These are phyloP conservation scores for Acephala macrosclerotiorum DNA, from an alignment of 2,329 filamentous ascomycete genomes.

Conservation along the genomic window DNA sequence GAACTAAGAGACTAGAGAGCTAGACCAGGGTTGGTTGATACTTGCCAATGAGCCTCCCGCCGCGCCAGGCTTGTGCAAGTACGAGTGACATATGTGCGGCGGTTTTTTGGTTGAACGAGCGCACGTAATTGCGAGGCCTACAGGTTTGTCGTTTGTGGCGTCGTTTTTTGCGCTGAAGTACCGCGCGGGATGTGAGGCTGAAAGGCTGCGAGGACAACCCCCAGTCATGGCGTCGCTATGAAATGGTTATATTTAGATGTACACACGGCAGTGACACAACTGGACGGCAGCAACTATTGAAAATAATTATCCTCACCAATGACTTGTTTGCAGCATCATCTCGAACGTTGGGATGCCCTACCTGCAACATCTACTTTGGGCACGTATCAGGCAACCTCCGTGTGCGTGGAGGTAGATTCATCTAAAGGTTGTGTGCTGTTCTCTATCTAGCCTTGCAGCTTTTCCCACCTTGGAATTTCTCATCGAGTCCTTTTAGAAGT, in stretches of 20 bases:
- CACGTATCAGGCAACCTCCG: not conserved
- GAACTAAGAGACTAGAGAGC: not conserved
- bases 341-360: not conserved
- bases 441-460: constrained; percentile 6
- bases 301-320: not conserved
- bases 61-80: not conserved
- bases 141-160: not conserved
- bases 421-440: not conserved
- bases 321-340: not conserved
- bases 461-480: not conserved
- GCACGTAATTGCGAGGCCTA: not conserved
- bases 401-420: not conserved
- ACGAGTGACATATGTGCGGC: not conserved
- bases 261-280: not conserved
- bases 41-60: not conserved
- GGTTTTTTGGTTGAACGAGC: not conserved
- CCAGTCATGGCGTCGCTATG: not conserved
- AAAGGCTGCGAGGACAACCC: not conserved
- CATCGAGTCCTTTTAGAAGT: not conserved
- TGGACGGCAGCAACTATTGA: not conserved
- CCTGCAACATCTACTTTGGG: not conserved
- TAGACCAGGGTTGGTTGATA: not conserved
- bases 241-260: constrained; percentile 1
- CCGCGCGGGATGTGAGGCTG: not conserved
- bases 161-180: not conserved